phyloP scores from a whole-genome alignment of 1,284 basidiomycete species.

The Sporisorium exsertum region DNA sequence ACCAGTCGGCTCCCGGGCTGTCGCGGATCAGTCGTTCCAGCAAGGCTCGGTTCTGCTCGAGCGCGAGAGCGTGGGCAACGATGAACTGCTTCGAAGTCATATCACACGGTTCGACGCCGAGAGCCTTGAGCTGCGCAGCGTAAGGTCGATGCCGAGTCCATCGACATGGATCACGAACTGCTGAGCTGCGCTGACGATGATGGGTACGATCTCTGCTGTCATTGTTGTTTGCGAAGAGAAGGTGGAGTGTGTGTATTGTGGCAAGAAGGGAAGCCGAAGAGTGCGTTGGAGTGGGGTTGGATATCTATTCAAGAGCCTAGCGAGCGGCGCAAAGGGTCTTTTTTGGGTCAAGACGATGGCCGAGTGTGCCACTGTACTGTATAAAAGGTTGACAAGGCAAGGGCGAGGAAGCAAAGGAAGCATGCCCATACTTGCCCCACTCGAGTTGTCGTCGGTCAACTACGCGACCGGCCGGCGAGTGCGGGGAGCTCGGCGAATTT shows the following conservation, averaged over 20 bases:
- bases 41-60: conserved; percentile 12
- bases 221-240: conserved; percentile 3
- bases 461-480: conserved; percentile 1
- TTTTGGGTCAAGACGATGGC: neutral
- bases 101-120: conserved; percentile 42
- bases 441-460: conserved; percentile 3
- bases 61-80: conserved; percentile 33
- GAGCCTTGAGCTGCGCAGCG: conserved; percentile 30
- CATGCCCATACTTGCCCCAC: too few species aligned
- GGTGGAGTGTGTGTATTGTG: neutral
- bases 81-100: conserved; percentile 52
- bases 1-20: conserved; percentile 29
- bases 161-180: conserved; percentile 51
- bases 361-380: neutral
- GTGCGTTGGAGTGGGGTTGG: neutral
- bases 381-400: too few species aligned
- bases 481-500: conserved; percentile 16
- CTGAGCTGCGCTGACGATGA: conserved; percentile 32
- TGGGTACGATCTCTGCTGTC: conserved; percentile 33
- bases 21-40: conserved; percentile 29
- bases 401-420: neutral
- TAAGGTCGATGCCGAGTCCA: conserved; percentile 27
- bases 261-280: neutral
- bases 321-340: neutral
- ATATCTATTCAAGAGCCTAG: neutral